Conservation (phyloP, 768 basidiomycete species). For the Phylloporus sp. region DNA sequence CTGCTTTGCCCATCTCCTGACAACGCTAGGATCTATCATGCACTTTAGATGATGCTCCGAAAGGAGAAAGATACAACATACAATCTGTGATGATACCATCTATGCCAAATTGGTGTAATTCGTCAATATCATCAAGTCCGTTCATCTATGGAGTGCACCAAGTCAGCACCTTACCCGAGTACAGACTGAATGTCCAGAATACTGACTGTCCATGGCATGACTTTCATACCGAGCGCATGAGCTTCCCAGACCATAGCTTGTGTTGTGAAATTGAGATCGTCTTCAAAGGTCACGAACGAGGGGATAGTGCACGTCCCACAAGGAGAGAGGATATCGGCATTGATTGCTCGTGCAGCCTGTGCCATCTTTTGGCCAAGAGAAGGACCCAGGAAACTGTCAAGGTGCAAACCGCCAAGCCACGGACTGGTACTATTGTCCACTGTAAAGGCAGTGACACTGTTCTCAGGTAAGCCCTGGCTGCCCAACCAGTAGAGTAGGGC, state of each 20-base stretch:
- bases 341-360: conserved; percentile 62
- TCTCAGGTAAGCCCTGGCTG: conserved; percentile 5
- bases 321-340: conserved; percentile 65
- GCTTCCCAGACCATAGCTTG: conserved; percentile 64
- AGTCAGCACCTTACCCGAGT: background rate
- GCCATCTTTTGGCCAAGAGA: conserved; percentile 57
- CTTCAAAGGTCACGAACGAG: conserved; percentile 39
- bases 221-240: conserved; percentile 56
- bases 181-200: background rate
- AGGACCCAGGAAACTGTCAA: conserved; percentile 61
- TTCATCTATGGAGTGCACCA: conserved; percentile 45
- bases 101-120: conserved; percentile 54
- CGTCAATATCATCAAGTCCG: conserved; percentile 55
- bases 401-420: conserved; percentile 67
- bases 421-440: conserved; percentile 46
- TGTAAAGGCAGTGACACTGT: conserved; percentile 39
- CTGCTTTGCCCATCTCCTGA: conserved; percentile 56
- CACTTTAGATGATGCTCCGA: background rate
- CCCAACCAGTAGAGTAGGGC: background rate
- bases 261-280: conserved; percentile 58
- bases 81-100: conserved; percentile 82
- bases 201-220: conserved; percentile 75
- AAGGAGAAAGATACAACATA: conserved; percentile 16
- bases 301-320: conserved; percentile 41
- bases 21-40: conserved; percentile 45